Evolutionary conservation across 2,329 filamentous ascomycete genomes (phyloP).

Genomic region (Hypoxylon sp.): DNA sequence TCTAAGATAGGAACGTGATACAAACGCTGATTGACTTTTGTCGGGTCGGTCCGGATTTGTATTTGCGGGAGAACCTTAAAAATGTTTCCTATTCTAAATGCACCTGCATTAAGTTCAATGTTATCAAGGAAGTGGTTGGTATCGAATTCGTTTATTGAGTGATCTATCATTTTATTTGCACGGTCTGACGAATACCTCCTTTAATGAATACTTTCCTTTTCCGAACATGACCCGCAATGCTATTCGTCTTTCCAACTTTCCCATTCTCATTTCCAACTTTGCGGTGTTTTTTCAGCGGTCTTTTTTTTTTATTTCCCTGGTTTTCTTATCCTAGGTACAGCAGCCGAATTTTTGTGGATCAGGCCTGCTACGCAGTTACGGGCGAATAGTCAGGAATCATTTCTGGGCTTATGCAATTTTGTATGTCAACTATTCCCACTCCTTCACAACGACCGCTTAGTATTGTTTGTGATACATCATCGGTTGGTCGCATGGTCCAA

Average conservation of each 20-base stretch:
- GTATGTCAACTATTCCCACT: constrained; percentile 16
- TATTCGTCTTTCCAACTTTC: constrained; percentile 13
- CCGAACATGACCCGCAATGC: constrained; percentile 9
- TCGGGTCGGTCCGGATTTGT: constrained; percentile 12
- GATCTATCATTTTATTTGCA: constrained; percentile 11
- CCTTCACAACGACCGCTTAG: constrained; percentile 6
- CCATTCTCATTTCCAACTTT: constrained; percentile 8
- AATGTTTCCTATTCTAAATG: constrained; percentile 18
- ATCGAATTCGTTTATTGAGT: constrained; percentile 10
- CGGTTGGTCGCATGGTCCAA: constrained; percentile 33
- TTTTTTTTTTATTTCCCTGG: background rate
- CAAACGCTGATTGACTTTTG: background rate
- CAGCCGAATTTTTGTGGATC: constrained; percentile 5
- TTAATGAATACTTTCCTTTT: constrained; percentile 16
- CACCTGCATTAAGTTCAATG: constrained; percentile 14
- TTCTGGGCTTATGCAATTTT: background rate
- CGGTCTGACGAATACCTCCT: constrained; percentile 3
- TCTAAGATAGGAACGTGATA: constrained; percentile 8
- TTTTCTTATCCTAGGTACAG: background rate
- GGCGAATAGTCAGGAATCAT: background rate
- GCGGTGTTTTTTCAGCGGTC: background rate
- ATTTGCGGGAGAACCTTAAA: constrained; percentile 17
- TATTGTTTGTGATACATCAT: constrained; percentile 24
- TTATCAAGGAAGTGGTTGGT: background rate
- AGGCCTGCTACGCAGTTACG: background rate